These are phyloP conservation scores for Hyphopichia buzzinii DNA, from an alignment of 1,139 yeast species.

Conservation along the genomic window DNA sequence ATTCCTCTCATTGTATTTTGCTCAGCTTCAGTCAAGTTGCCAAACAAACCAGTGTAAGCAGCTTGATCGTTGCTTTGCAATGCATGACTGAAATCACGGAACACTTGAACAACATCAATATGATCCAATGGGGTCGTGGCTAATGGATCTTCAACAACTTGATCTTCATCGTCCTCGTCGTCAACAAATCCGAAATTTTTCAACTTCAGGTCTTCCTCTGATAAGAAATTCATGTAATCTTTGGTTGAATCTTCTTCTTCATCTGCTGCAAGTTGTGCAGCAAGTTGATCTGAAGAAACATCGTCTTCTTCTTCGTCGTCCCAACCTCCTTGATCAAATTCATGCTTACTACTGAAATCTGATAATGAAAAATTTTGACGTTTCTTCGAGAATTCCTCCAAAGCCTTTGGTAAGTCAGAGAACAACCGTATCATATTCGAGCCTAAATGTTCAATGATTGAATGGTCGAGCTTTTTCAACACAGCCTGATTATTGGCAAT, in stretches of 20 bases:
- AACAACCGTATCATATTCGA: conserved; percentile 48
- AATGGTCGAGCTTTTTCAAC: conserved; percentile 16
- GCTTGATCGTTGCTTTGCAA: conserved; percentile 9
- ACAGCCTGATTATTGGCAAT: conserved; percentile 34
- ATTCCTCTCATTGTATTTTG: conserved; percentile 7
- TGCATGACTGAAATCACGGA: conserved; percentile 9
- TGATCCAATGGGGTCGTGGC: conserved; percentile 75
- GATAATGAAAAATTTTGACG: conserved; percentile 4
- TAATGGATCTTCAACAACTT: conserved; percentile 75
- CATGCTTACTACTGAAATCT: background rate
- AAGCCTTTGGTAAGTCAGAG: conserved; percentile 66
- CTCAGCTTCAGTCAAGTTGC: conserved; percentile 10
- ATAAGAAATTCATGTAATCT: conserved; percentile 44
- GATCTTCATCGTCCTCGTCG: conserved; percentile 57
- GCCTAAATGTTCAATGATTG: conserved; percentile 33
- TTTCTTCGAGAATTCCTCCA: conserved; percentile 60
- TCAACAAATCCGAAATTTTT: conserved; percentile 38
- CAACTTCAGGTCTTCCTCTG: conserved; percentile 40
- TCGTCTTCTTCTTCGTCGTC: conserved; percentile 12
- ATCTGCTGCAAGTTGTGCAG: conserved; percentile 10
- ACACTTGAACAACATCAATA: conserved; percentile 54
- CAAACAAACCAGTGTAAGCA: conserved; percentile 12
- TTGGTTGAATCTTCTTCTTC: conserved; percentile 37
- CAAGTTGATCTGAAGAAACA: conserved; percentile 16
- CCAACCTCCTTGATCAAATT: conserved; percentile 8